Conservation (phyloP, 2,329 filamentous ascomycete genomes). For the Trichoderma gracile region DNA sequence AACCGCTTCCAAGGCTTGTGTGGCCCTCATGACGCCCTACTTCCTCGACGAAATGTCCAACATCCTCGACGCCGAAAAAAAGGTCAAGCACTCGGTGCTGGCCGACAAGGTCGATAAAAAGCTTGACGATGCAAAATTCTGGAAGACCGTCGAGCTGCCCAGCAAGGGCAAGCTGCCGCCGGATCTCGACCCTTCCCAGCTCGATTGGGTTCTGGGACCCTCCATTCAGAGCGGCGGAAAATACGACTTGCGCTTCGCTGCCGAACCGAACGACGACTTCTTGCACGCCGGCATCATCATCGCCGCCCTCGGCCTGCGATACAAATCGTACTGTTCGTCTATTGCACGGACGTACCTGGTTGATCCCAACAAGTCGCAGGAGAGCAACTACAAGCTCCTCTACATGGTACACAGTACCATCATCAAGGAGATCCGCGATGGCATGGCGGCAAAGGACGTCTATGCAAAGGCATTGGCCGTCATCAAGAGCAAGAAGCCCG, state of each 20-base stretch:
- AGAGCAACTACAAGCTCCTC: constrained; percentile 89
- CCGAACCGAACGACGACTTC: constrained; percentile 76
- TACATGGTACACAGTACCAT: constrained; percentile 83
- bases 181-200: constrained; percentile 82
- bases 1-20: constrained; percentile 90
- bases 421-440: constrained; percentile 86
- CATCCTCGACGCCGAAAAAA: constrained; percentile 94
- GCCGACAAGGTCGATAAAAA: constrained; percentile 88
- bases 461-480: constrained; percentile 82
- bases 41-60: constrained; percentile 98
- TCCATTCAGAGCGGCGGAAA: constrained; percentile 93
- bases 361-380: constrained; percentile 94
- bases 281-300: constrained; percentile 93
- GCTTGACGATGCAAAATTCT: constrained; percentile 91
- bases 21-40: constrained; percentile 91
- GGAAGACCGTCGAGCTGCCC: constrained; percentile 73
- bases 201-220: constrained; percentile 92
- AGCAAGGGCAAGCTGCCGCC: constrained; percentile 74
- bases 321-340: constrained; percentile 92
- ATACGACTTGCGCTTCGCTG: constrained; percentile 82
- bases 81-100: constrained; percentile 85
- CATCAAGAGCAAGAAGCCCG: constrained; percentile 87
- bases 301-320: constrained; percentile 85
- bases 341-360: constrained; percentile 94
- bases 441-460: constrained; percentile 81